These are phyloP conservation scores for Boletellus sp. DNA, from an alignment of 768 basidiomycete genomes.

Conservation along the genomic window DNA sequence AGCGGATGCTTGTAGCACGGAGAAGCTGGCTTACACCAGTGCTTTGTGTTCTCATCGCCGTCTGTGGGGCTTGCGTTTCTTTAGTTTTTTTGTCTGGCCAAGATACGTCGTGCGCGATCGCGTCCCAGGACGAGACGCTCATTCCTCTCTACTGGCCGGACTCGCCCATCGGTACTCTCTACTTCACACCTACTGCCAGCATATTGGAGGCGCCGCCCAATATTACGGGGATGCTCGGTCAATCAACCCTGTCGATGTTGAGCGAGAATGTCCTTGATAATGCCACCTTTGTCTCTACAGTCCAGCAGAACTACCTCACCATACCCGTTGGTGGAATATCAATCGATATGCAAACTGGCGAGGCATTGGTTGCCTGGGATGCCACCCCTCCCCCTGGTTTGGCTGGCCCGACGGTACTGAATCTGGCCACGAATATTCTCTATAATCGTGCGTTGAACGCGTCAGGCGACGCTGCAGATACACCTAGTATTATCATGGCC, in stretches of 20 bases:
- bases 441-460: conserved; percentile 60
- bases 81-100: conserved; percentile 57
- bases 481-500: conserved; percentile 53
- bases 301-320: conserved; percentile 50
- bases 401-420: conserved; percentile 59
- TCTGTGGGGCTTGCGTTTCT: conserved; percentile 65
- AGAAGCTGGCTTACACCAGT: conserved; percentile 67
- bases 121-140: conserved; percentile 34
- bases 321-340: conserved; percentile 69
- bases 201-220: conserved; percentile 55
- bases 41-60: conserved; percentile 49
- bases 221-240: conserved; percentile 46
- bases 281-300: conserved; percentile 52
- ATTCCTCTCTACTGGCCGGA: conserved; percentile 55
- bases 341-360: conserved; percentile 45
- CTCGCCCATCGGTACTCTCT: conserved; percentile 38
- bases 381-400: conserved; percentile 55
- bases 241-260: conserved; percentile 32
- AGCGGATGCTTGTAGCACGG: conserved; percentile 59
- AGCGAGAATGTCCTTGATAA: conserved; percentile 50
- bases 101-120: conserved; percentile 46
- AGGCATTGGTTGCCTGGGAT: conserved; percentile 69
- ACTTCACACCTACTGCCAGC: conserved; percentile 30
- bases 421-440: conserved; percentile 63
- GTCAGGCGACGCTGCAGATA: conserved; percentile 35